Percentiles rank a stretch among this genome's conserved stretches.
Evolutionary conservation across 1,284 basidiomycete species (phyloP).

Genomic region (Phlebopus sp.): DNA sequence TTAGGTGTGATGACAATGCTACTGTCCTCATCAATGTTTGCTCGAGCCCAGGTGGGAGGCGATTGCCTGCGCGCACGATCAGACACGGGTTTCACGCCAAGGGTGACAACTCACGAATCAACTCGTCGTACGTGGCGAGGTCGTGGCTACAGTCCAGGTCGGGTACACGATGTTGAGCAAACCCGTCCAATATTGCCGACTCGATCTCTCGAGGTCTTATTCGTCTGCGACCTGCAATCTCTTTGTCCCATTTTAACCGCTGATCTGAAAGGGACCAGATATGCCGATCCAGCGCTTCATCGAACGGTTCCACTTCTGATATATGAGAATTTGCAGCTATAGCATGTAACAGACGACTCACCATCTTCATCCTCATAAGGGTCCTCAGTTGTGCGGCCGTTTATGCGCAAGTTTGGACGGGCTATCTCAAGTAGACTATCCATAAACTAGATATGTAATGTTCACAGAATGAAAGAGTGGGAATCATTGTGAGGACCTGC

Average conservation of each 20-base stretch:
- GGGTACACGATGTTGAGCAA: constrained; percentile 16
- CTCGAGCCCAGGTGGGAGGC: constrained; percentile 12
- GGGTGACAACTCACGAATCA: constrained; percentile 13
- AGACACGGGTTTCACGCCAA: not conserved
- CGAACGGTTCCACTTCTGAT: constrained; percentile 68
- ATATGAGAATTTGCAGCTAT: constrained; percentile 3
- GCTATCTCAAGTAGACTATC: constrained; percentile 61
- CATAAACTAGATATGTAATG: constrained; percentile 45
- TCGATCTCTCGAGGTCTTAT: constrained; percentile 11
- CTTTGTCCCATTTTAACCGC: constrained; percentile 63
- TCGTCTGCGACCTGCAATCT: constrained; percentile 60
- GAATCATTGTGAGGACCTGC: constrained; percentile 30
- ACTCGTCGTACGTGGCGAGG: not conserved
- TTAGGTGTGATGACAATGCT: constrained; percentile 46
- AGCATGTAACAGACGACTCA: too few species aligned
- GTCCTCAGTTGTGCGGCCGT: constrained; percentile 72
- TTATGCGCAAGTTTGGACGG: constrained; percentile 71
- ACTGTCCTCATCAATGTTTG: constrained; percentile 18
- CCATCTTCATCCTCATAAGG: constrained; percentile 45
- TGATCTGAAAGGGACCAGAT: constrained; percentile 72
- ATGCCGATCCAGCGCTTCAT: constrained; percentile 72
- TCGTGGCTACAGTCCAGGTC: constrained; percentile 9
- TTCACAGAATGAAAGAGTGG: constrained; percentile 2
- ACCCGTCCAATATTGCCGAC: constrained; percentile 8
- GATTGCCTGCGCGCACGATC: constrained; percentile 15